Percentiles rank a stretch among this genome's conserved stretches.
These are phyloP conservation scores for Tetrapisispora iriomotensis DNA, from an alignment of 805 yeast genomes.

Conservation along the genomic window DNA sequence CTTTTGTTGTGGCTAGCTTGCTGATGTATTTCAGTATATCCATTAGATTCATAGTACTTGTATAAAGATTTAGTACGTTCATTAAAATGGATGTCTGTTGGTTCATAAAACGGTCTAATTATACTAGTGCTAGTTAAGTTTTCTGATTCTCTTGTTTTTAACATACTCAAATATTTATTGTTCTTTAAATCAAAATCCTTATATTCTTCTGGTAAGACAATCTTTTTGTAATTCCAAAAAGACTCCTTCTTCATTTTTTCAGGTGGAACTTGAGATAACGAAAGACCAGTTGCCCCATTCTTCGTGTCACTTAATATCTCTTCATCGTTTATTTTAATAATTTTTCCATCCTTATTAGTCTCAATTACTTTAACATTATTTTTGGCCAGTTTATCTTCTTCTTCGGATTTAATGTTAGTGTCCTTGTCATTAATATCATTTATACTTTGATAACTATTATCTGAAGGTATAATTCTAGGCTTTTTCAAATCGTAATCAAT, in stretches of 20 bases:
- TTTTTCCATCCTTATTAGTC: conserved; percentile 14
- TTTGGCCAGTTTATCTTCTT: neutral
- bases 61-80: conserved; percentile 5
- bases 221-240: conserved; percentile 37
- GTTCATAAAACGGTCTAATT: conserved; percentile 16
- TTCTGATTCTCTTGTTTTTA: conserved; percentile 31
- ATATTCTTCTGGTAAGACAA: conserved; percentile 10
- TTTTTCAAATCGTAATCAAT: conserved; percentile 28
- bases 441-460: conserved; percentile 5
- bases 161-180: conserved; percentile 13
- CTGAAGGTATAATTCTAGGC: conserved; percentile 23
- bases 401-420: neutral
- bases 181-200: conserved; percentile 12
- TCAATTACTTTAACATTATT: conserved; percentile 4
- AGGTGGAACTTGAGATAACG: conserved; percentile 62
- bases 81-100: conserved; percentile 11
- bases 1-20: neutral
- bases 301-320: conserved; percentile 30
- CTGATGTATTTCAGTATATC: neutral
- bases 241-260: conserved; percentile 47
- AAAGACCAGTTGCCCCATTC: conserved; percentile 61
- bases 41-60: neutral
- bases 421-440: neutral
- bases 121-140: conserved; percentile 27
- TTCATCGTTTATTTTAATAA: conserved; percentile 33